Conservation (phyloP, 768 basidiomycete genomes). For the Cyclocybe cylindracea region DNA sequence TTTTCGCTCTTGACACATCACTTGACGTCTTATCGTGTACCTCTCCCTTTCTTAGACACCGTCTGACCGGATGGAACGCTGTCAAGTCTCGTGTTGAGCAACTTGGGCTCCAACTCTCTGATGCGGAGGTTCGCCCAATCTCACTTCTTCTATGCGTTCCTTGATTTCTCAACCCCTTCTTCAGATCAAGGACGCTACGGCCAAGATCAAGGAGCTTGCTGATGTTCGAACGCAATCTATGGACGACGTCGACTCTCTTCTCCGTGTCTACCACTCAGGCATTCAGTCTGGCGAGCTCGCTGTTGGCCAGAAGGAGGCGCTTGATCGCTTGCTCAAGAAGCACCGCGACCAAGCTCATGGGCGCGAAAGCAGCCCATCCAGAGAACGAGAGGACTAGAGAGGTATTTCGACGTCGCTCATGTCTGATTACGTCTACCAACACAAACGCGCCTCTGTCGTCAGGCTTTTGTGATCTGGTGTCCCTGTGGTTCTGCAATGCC, state of each 20-base stretch:
- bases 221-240: constrained; percentile 98
- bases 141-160: neutral
- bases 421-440: too few relatives aligned
- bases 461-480: neutral
- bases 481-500: too few relatives aligned
- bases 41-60: constrained; percentile 55
- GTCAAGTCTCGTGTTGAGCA: constrained; percentile 99
- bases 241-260: constrained; percentile 97
- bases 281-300: constrained; percentile 90
- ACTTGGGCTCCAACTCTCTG: constrained; percentile 84
- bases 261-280: constrained; percentile 94
- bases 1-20: neutral
- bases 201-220: constrained; percentile 99
- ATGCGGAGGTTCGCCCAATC: constrained; percentile 70
- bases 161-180: neutral
- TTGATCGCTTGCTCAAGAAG: constrained; percentile 83
- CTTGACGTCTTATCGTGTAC: neutral
- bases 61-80: constrained; percentile 98
- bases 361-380: constrained; percentile 24
- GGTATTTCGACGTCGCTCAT: neutral
- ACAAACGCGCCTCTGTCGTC: neutral
- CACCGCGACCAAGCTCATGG: constrained; percentile 52
- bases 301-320: constrained; percentile 90
- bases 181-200: constrained; percentile 95
- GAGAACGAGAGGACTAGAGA: constrained; percentile 21